Evolutionary conservation across 805 yeast genomes (phyloP).

Genomic region (Wickerhamomyces hampshirensis): DNA sequence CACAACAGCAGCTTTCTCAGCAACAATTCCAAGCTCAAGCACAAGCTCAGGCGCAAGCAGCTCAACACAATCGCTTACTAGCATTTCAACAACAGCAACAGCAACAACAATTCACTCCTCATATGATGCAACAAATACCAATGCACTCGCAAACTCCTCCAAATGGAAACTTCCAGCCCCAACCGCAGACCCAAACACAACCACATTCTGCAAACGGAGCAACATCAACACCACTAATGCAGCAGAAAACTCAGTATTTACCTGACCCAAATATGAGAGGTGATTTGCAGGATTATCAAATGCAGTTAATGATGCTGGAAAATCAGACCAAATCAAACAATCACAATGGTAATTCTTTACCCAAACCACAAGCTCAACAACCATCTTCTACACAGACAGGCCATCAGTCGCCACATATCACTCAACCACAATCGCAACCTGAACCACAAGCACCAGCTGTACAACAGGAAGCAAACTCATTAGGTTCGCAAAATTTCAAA

Average conservation of each 20-base stretch:
- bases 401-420: background rate
- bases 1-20: constrained; percentile 7
- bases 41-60: constrained; percentile 11
- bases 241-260: constrained; percentile 1
- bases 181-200: background rate
- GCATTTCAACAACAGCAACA: constrained; percentile 12
- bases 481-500: background rate
- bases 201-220: background rate
- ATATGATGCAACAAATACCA: background rate
- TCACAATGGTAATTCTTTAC: constrained; percentile 1
- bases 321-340: constrained; percentile 52
- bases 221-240: background rate
- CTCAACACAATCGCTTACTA: constrained; percentile 15
- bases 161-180: background rate
- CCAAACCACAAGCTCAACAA: constrained; percentile 2
- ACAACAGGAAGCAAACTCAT: constrained; percentile 1
- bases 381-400: background rate
- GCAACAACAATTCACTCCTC: constrained; percentile 16
- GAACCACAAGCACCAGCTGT: constrained; percentile 2
- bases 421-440: constrained; percentile 3
- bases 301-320: constrained; percentile 70
- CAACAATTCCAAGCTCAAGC: constrained; percentile 9
- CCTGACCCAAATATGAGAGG: constrained; percentile 15
- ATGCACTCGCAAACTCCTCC: background rate
- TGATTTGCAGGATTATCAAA: constrained; percentile 69